These are phyloP conservation scores for Knoxia roxburghii DNA, from an alignment of 257 asterid genomes.

Conservation along the genomic window DNA sequence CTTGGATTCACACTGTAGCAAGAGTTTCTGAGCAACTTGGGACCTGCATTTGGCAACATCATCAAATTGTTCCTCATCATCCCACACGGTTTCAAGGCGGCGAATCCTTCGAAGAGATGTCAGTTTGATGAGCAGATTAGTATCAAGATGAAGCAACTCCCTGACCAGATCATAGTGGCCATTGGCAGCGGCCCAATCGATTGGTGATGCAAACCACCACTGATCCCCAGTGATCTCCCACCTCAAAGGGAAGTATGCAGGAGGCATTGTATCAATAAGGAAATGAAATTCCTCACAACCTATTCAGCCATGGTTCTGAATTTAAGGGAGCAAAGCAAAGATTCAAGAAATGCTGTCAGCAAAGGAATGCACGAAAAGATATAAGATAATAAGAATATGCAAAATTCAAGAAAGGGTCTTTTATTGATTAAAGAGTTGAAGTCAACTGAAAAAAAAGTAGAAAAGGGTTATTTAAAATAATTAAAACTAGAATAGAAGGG, in stretches of 20 bases:
- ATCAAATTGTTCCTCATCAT: constrained; percentile 47
- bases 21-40: constrained; percentile 58
- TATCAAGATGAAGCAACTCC: constrained; percentile 72
- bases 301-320: background rate
- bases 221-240: constrained; percentile 91
- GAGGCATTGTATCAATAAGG: constrained; percentile 30
- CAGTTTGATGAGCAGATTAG: constrained; percentile 72
- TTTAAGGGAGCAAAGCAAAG: background rate
- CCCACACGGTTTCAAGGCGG: constrained; percentile 89
- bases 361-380: constrained; percentile 10
- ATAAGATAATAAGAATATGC: background rate
- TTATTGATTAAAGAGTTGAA: background rate
- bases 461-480: too few relatives aligned
- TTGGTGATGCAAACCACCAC: constrained; percentile 98
- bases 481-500: too few relatives aligned
- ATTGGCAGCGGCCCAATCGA: constrained; percentile 96
- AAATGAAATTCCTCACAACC: background rate
- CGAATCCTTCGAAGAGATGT: constrained; percentile 78
- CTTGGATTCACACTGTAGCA: constrained; percentile 46
- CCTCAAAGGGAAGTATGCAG: constrained; percentile 56
- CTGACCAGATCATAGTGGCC: constrained; percentile 83
- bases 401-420: constrained; percentile 1
- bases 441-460: constrained; percentile 6
- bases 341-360: constrained; percentile 1
- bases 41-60: constrained; percentile 68